A percentile compares a stretch with the other conserved stretches of the same genome.
phyloP scores from a whole-genome alignment of 2,329 filamentous ascomycete genomes.

The Alternaria sp. region DNA sequence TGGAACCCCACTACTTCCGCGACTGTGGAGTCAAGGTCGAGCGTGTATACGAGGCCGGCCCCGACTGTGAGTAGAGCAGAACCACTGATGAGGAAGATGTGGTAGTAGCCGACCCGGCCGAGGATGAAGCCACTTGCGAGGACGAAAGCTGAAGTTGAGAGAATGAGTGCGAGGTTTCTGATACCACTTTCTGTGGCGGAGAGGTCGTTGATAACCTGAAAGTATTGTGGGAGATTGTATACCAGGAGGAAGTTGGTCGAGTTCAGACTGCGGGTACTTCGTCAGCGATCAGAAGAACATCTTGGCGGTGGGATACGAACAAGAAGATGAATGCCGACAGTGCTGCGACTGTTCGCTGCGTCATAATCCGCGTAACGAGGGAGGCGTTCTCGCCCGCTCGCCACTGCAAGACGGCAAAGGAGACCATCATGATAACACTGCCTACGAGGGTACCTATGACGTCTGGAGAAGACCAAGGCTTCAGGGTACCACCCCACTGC shows the following conservation, averaged over 20 bases:
- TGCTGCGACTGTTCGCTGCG: neutral
- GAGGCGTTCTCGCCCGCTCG: neutral
- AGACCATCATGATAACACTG: neutral
- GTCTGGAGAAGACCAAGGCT: neutral
- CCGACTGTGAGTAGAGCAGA: conserved; percentile 41
- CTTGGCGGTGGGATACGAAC: no score
- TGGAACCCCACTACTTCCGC: conserved; percentile 57
- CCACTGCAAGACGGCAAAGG: neutral
- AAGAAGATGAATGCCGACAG: neutral
- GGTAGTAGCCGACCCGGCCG: conserved; percentile 41
- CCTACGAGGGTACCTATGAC: neutral
- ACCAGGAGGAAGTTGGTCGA: conserved; percentile 42
- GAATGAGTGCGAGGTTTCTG: conserved; percentile 51
- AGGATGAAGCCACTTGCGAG: neutral
- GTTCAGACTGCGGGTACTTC: conserved; percentile 13
- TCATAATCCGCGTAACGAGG: neutral
- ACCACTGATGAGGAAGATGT: conserved; percentile 43
- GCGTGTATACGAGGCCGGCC: conserved; percentile 52
- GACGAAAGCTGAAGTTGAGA: conserved; percentile 32
- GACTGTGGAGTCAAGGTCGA: conserved; percentile 44
- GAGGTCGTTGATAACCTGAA: conserved; percentile 51
- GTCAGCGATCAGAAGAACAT: neutral
- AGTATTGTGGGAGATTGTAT: conserved; percentile 59
- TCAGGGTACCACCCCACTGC: neutral
- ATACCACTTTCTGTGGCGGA: conserved; percentile 50